phyloP scores from a whole-genome alignment of 495 filamentous ascomycete species.

The Aspergillus ellipticus region DNA sequence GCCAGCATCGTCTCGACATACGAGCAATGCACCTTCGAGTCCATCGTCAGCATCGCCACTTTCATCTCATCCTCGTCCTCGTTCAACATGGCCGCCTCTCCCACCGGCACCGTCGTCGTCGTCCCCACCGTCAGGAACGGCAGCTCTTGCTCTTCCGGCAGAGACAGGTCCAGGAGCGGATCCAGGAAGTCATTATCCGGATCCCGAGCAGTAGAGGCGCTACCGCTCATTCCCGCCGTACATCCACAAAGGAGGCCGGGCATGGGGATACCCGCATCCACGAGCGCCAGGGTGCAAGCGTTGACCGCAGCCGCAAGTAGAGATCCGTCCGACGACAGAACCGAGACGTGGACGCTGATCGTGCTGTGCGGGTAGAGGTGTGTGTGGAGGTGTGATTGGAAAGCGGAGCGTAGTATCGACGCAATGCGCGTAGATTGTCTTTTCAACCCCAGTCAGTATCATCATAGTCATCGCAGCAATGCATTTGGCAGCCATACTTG shows the following conservation, averaged over 20 bases:
- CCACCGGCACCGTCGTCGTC: conserved; percentile 50
- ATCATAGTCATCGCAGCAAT: background rate
- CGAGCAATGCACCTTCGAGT: conserved; percentile 71
- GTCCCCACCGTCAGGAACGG: conserved; percentile 85
- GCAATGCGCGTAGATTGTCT: conserved; percentile 81
- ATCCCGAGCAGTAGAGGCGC: conserved; percentile 50
- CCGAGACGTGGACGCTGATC: conserved; percentile 75
- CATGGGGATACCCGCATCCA: conserved; percentile 96
- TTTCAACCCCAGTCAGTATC: conserved; percentile 16
- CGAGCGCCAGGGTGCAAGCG: conserved; percentile 84
- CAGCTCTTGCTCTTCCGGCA: conserved; percentile 82
- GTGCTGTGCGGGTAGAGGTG: conserved; percentile 87
- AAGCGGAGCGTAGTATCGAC: conserved; percentile 67
- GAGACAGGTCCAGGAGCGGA: conserved; percentile 84
- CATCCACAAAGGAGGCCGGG: conserved; percentile 83
- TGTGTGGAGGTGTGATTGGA: conserved; percentile 70
- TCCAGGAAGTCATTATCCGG: conserved; percentile 69
- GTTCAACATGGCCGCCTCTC: conserved; percentile 34
- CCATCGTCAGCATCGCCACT: conserved; percentile 76
- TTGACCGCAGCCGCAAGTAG: conserved; percentile 88
- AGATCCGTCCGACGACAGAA: conserved; percentile 88
- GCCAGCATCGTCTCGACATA: conserved; percentile 88
- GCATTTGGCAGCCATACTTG: conserved; percentile 63
- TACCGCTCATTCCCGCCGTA: conserved; percentile 73
- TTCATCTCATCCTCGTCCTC: conserved; percentile 54